Base-by-base conservation (phyloP, 495 filamentous ascomycete genomes). In the Xylaria palmicola region DNA sequence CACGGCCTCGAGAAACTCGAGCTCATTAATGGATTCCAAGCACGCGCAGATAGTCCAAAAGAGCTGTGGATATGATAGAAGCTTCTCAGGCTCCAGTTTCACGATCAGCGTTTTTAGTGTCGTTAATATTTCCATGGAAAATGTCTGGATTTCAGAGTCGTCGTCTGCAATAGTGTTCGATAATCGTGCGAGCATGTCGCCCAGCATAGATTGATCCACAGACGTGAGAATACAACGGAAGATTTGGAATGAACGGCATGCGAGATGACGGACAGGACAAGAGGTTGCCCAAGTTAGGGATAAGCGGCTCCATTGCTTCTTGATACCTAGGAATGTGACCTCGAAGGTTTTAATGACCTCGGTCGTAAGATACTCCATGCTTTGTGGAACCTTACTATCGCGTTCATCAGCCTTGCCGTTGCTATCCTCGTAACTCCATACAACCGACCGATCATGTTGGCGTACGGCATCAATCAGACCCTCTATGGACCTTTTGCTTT, bases 21-120 rank as follows among this genome's bases (percentile, higher is more conserved):
- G 85, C 73, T 98, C 94, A 61, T 97, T 92, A 62, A 97, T 92
- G 1, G 94, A 97, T 69, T 97, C 91, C 39, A 98, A 77, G 69
- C 94, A 98, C 27, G 94, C 93, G 68, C 92, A 96, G 2, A 90
- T 95, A 1, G 93, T 93, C 94, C 94, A 99, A 75, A 98, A 99
- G 1, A 98, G 77, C 66, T 97, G 92, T 6, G 94, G 93, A 62
- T 93, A 97, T 36, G 88, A 86, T 41, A 96, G 63, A 13, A 99
- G 80, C 72, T 94, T 89, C 20, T 86, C 78, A 3, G 88, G 81
- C n/a, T 90, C 86, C 20, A 97, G 78, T 26, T 91, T 91, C 58
- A 84, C 83, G 59, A 98, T 94, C 56, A 97, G 88, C 0, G 92
- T 90, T 60, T 93, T 91, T 44, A 99, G 72, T 0, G 94, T 98